Base-by-base conservation (phyloP, 768 basidiomycete genomes). In the Candolleomyces efflorescens region DNA sequence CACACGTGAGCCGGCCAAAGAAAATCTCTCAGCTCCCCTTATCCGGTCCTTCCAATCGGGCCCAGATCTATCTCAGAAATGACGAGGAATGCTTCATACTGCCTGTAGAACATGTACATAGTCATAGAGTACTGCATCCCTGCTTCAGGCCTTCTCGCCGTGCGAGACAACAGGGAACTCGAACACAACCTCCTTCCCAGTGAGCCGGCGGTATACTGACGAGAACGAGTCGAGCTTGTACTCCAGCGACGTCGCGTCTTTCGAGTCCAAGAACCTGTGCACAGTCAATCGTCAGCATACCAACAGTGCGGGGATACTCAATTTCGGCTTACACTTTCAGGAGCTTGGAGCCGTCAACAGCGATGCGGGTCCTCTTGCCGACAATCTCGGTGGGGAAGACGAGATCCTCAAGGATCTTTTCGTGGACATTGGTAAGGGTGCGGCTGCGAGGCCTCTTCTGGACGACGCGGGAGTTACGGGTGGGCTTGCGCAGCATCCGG, bases 171-270 rank as follows among this genome's bases (percentile, higher is more conserved):
- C 85, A 45, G 92, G 92, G 80, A 94, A 94, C 80, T 94, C 92
- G 70, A 94, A 94, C 55, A 90, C 87, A 58, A 97, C 95, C 62
- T 98, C 95, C 82, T 97, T 98, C 72, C 95, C 95, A 63, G 94
- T 96, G 72, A 97, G 78, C 62, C 89, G 85, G 69, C 89, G 90
- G 84, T 97, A 98, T 62, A 98, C 92, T 43, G 93, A 94, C 50
- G 95, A 90, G 82, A 98, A 99, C 62, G 95, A 96, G 79, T 99
- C 97, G 67, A 98, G 84, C 85, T 99, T 99, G 90, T 99, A 98
- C 82, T 98, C 97, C 71, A 98, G 83, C 68, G 93, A 91, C 73
- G 94, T 98, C 56, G 94, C 86, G 71, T 99, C 97, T 76, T 98
- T 98, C 64, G 93, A 81, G 82, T 99, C 97, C 64, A 99, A 89